phyloP scores from a whole-genome alignment of 2,329 filamentous ascomycete genomes.

The Westerdykella aurantiaca region DNA sequence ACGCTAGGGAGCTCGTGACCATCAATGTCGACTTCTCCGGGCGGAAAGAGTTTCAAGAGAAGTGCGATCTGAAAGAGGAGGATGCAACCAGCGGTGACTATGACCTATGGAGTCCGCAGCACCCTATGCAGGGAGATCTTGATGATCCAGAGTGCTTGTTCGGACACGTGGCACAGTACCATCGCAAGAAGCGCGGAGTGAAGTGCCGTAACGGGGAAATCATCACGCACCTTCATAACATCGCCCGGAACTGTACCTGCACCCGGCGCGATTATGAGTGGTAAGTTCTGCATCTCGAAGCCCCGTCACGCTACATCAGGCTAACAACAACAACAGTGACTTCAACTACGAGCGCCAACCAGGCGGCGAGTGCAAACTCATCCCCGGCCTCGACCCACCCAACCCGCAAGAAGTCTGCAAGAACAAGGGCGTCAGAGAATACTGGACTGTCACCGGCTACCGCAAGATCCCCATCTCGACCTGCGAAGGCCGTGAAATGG shows the following conservation, averaged over 20 bases:
- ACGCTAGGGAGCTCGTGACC: conserved; percentile 55
- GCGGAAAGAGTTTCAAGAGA: conserved; percentile 55
- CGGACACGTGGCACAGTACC: conserved; percentile 81
- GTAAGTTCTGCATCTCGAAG: conserved; percentile 45
- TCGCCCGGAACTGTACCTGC: conserved; percentile 72
- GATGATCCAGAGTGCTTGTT: conserved; percentile 78
- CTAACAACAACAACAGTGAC: conserved; percentile 53
- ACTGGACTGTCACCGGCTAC: conserved; percentile 80
- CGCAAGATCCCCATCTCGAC: conserved; percentile 85
- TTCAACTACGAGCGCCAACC: conserved; percentile 84
- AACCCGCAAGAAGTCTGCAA: conserved; percentile 56
- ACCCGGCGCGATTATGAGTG: conserved; percentile 87
- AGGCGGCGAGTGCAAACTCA: conserved; percentile 71
- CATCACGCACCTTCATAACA: conserved; percentile 59
- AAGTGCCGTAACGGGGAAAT: conserved; percentile 77
- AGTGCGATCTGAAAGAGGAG: conserved; percentile 64
- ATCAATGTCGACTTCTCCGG: conserved; percentile 87
- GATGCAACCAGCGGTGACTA: conserved; percentile 64
- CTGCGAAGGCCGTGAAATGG: conserved; percentile 68
- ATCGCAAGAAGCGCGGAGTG: conserved; percentile 76
- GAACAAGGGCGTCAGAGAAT: conserved; percentile 66
- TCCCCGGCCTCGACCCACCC: conserved; percentile 59
- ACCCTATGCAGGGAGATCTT: conserved; percentile 70
- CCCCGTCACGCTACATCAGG: background rate
- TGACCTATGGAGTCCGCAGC: conserved; percentile 77